A percentile compares a stretch with the other conserved stretches of the same genome.
Evolutionary conservation across 2,329 filamentous ascomycete species (phyloP).

Genomic region (Sporothrix euskadiensis): DNA sequence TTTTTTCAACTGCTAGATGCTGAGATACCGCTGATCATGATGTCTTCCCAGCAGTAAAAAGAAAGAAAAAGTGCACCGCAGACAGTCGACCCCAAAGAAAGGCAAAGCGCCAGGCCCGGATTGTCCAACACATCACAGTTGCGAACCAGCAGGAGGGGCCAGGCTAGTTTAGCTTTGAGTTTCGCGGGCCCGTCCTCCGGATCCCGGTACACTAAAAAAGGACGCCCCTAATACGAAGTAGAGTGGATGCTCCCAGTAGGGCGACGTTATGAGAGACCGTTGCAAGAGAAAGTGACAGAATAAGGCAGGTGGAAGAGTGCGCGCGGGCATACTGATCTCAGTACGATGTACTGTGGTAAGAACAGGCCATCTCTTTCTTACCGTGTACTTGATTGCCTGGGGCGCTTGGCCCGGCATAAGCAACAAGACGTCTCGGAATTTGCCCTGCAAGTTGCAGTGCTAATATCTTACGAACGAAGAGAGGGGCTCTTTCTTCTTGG

Average conservation of each 20-base stretch:
- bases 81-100: neutral
- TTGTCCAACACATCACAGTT: neutral
- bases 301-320: too few species aligned
- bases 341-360: neutral
- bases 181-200: constrained; percentile 5
- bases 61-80: neutral
- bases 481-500: neutral
- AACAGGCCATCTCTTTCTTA: neutral
- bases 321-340: too few species aligned
- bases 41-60: neutral
- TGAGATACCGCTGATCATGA: neutral
- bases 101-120: neutral
- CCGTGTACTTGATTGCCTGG: neutral
- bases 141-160: neutral
- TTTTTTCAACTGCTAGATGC: neutral
- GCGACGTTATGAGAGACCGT: too few species aligned
- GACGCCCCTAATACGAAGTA: neutral
- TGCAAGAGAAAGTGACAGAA: neutral
- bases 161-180: neutral
- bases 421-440: neutral
- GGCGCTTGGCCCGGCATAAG: neutral
- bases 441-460: constrained; percentile 2
- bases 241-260: too few species aligned
- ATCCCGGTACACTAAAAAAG: neutral
- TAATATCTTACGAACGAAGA: neutral